These are phyloP conservation scores for Colletotrichum spinosum DNA, from an alignment of 2,329 filamentous ascomycete species.

Conservation along the genomic window DNA sequence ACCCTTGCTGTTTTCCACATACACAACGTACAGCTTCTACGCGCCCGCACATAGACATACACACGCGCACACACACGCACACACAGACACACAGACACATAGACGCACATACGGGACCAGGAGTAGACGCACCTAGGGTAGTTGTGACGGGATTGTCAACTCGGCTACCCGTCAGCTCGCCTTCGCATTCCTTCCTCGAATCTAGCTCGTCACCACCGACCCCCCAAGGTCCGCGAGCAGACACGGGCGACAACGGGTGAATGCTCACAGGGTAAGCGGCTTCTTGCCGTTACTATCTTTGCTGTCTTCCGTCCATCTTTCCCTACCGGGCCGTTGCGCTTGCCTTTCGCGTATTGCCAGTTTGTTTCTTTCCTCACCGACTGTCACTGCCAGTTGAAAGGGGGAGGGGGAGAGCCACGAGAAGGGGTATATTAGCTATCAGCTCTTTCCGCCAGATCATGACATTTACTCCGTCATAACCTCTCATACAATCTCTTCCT, in stretches of 20 bases:
- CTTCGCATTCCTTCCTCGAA: constrained; percentile 12
- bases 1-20: constrained; percentile 26
- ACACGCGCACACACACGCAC: too few species aligned
- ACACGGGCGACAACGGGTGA: constrained; percentile 20
- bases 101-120: too few species aligned
- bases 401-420: constrained; percentile 4
- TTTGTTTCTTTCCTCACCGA: constrained; percentile 27
- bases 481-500: constrained; percentile 26
- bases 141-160: constrained; percentile 8
- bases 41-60: too few species aligned
- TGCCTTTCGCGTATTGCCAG: neutral
- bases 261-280: constrained; percentile 25
- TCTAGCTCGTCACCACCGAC: constrained; percentile 18
- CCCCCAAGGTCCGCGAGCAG: constrained; percentile 18
- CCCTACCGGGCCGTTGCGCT: constrained; percentile 14
- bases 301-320: constrained; percentile 20
- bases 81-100: too few species aligned
- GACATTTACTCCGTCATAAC: constrained; percentile 14
- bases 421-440: constrained; percentile 34
- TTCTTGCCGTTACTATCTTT: constrained; percentile 17
- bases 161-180: constrained; percentile 18
- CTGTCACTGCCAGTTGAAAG: constrained; percentile 14
- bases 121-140: constrained; percentile 1
- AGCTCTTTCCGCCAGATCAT: constrained; percentile 24
- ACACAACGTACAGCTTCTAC: constrained; percentile 12